These are phyloP conservation scores for Beauveria rudraprayagi DNA, from an alignment of 2,329 filamentous ascomycete genomes.

Conservation along the genomic window DNA sequence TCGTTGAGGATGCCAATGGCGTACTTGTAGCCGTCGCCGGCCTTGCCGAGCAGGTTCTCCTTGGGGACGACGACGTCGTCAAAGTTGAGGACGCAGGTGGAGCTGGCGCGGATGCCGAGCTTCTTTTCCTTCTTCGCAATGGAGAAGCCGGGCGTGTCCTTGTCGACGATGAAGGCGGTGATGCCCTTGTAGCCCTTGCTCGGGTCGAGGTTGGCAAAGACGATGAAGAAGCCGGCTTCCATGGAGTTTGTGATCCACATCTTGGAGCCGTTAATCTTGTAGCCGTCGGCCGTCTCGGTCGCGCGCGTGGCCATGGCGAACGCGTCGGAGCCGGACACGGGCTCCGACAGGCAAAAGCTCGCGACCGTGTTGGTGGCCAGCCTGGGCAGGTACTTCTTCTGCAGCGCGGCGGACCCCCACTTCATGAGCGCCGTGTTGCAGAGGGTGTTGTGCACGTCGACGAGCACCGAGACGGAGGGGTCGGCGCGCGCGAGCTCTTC, in stretches of 20 bases:
- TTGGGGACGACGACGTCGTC: constrained; percentile 89
- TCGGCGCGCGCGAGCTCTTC: constrained; percentile 93
- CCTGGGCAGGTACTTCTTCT: constrained; percentile 83
- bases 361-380: constrained; percentile 85
- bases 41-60: constrained; percentile 79
- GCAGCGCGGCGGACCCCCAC: constrained; percentile 66
- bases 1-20: constrained; percentile 92
- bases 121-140: constrained; percentile 99
- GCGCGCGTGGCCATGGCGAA: constrained; percentile 93
- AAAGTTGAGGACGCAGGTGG: constrained; percentile 94
- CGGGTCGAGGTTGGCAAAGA: constrained; percentile 92
- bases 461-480: constrained; percentile 88
- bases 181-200: constrained; percentile 95
- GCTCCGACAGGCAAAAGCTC: constrained; percentile 89
- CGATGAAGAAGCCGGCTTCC: constrained; percentile 92
- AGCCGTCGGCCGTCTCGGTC: constrained; percentile 72
- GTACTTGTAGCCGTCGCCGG: constrained; percentile 95
- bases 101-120: constrained; percentile 90
- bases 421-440: constrained; percentile 91
- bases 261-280: constrained; percentile 83
- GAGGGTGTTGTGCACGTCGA: constrained; percentile 96
- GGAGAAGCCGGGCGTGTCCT: constrained; percentile 77
- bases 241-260: constrained; percentile 99
- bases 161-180: constrained; percentile 91
- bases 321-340: constrained; percentile 86